A percentile compares a stretch with the other conserved stretches of the same genome.
Conservation (phyloP, 2,329 filamentous ascomycete species). For the Uncinocarpus reesii region DNA sequence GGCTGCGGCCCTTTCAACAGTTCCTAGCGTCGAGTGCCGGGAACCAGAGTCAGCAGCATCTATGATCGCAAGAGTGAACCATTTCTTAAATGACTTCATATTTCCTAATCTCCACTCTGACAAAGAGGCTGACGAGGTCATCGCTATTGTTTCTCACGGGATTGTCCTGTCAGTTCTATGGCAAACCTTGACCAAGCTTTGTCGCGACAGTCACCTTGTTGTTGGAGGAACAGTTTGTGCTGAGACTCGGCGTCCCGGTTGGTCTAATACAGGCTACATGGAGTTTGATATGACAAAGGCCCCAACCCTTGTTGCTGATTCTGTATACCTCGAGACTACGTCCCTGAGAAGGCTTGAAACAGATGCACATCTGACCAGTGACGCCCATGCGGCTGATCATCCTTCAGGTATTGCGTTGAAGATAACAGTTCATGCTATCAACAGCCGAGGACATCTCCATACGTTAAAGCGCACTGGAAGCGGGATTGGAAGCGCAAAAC, state of each 20-base stretch:
- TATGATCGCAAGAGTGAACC: slow-evolving; percentile 54
- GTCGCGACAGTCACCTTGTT: slow-evolving; percentile 40
- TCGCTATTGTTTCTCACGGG: slow-evolving; percentile 72
- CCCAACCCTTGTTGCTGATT: background rate
- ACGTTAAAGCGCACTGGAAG: slow-evolving; percentile 69
- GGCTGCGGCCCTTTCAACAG: slow-evolving; percentile 17
- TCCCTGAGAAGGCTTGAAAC: background rate
- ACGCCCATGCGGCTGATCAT: background rate
- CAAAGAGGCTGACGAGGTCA: slow-evolving; percentile 28
- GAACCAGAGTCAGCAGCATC: slow-evolving; percentile 58
- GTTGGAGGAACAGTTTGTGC: slow-evolving; percentile 32
- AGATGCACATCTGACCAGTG: background rate
- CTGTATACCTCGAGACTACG: background rate
- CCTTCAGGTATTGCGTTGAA: slow-evolving; percentile 30
- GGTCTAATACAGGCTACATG: slow-evolving; percentile 58
- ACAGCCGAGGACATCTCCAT: slow-evolving; percentile 60
- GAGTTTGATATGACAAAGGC: slow-evolving; percentile 30
- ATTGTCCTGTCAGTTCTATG: slow-evolving; percentile 65
- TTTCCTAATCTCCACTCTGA: slow-evolving; percentile 43
- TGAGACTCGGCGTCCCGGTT: slow-evolving; percentile 41
- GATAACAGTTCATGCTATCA: slow-evolving; percentile 50
- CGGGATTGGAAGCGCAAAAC: slow-evolving; percentile 66
- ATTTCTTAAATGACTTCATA: slow-evolving; percentile 57
- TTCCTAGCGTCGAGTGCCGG: slow-evolving; percentile 34
- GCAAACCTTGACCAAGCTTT: slow-evolving; percentile 49